Evolutionary conservation across 2,329 filamentous ascomycete genomes (phyloP).

Genomic region (Fusarium cyanostomum): DNA sequence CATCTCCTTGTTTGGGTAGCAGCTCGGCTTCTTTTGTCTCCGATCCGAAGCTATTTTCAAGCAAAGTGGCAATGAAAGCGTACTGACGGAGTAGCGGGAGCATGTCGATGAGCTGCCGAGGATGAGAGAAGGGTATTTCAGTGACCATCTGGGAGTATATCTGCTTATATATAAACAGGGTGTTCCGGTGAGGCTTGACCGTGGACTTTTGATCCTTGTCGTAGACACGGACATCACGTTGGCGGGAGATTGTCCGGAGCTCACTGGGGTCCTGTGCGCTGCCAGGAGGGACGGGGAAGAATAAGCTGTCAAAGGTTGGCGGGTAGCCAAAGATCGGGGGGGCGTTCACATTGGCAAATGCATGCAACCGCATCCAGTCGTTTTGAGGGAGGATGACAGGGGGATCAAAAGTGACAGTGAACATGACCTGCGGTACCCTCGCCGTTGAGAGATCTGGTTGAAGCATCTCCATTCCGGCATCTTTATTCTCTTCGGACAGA

Average conservation of each 20-base stretch:
- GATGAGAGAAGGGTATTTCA: slow-evolving; percentile 80
- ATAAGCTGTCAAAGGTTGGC: slow-evolving; percentile 66
- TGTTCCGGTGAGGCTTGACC: slow-evolving; percentile 62
- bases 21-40: slow-evolving; percentile 40
- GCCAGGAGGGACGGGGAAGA: slow-evolving; percentile 63
- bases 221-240: slow-evolving; percentile 57
- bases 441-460: slow-evolving; percentile 55
- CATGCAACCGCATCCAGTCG: slow-evolving; percentile 70
- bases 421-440: slow-evolving; percentile 75
- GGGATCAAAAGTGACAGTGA: slow-evolving; percentile 78
- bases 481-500: slow-evolving; percentile 55
- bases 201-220: slow-evolving; percentile 43
- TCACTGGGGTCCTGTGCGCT: slow-evolving; percentile 65
- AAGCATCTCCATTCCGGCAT: slow-evolving; percentile 63
- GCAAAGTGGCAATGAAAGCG: slow-evolving; percentile 72
- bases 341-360: slow-evolving; percentile 60
- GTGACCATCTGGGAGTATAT: slow-evolving; percentile 75
- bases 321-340: slow-evolving; percentile 48
- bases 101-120: slow-evolving; percentile 76
- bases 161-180: slow-evolving; percentile 75
- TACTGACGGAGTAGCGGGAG: slow-evolving; percentile 82
- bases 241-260: slow-evolving; percentile 62
- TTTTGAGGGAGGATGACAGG: slow-evolving; percentile 74
- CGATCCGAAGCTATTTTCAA: slow-evolving; percentile 68
- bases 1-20: slow-evolving; percentile 5